Conservation (phyloP, 1,284 basidiomycete genomes). For the Marasmius oreades region DNA sequence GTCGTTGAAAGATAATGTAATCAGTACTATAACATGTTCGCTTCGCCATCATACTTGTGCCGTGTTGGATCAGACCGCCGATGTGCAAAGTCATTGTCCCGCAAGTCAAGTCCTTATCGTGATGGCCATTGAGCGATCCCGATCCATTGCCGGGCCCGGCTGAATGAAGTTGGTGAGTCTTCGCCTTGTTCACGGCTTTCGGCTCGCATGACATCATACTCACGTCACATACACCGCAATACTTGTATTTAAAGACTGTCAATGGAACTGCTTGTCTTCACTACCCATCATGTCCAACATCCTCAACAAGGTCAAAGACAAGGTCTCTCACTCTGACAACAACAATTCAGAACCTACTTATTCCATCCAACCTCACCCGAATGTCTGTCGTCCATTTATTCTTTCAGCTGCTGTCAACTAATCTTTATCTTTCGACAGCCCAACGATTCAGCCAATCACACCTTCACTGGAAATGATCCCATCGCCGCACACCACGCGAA, state of each 20-base stretch:
- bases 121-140: too few species aligned
- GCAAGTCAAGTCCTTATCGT: too few species aligned
- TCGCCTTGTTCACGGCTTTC: too few species aligned
- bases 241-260: neutral
- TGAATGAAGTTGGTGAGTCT: too few species aligned
- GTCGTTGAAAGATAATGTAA: neutral
- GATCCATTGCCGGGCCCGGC: too few species aligned
- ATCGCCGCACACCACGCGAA: constrained; percentile 37
- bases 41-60: too few species aligned
- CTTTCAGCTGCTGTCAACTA: constrained; percentile 19
- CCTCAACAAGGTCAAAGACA: constrained; percentile 21
- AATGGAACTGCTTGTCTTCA: neutral
- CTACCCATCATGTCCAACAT: constrained; percentile 14
- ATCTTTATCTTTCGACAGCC: too few species aligned
- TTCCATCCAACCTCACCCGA: constrained; percentile 46
- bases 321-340: constrained; percentile 10
- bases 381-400: constrained; percentile 30
- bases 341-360: constrained; percentile 29
- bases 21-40: too few species aligned
- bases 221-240: neutral
- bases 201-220: too few species aligned
- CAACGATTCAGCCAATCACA: constrained; percentile 30
- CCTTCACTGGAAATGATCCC: constrained; percentile 17
- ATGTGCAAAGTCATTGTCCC: too few species aligned
- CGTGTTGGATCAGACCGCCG: too few species aligned